Conservation (phyloP, 257 asterid species). For the Nyctanthes arbortristis region DNA sequence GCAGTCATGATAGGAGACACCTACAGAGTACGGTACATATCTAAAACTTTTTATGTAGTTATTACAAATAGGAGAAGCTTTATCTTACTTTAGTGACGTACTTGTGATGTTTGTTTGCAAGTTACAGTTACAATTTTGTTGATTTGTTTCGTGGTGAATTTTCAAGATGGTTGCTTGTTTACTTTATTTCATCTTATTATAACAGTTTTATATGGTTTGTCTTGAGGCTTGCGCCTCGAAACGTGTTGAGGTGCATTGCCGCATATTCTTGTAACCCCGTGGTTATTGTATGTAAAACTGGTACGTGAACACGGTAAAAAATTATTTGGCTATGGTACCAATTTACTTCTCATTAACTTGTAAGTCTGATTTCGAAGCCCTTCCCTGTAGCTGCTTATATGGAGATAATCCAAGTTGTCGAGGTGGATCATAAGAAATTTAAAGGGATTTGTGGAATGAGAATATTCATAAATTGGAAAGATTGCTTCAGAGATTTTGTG, state of each 20-base stretch:
- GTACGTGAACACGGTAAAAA: too few relatives aligned
- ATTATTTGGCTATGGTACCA: background rate
- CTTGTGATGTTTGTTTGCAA: background rate
- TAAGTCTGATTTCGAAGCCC: background rate
- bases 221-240: background rate
- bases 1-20: background rate
- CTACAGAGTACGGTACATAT: too few relatives aligned
- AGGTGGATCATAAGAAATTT: background rate
- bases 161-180: background rate
- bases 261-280: too few relatives aligned
- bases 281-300: too few relatives aligned
- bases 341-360: background rate
- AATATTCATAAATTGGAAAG: background rate
- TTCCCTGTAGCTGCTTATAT: background rate
- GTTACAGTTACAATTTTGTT: too few relatives aligned
- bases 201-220: background rate
- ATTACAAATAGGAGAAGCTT: background rate
- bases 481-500: background rate
- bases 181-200: background rate
- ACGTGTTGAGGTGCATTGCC: too few relatives aligned
- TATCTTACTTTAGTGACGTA: too few relatives aligned
- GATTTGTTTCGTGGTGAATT: background rate
- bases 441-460: background rate
- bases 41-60: too few relatives aligned
- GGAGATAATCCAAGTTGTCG: background rate